Evolutionary conservation across 2,329 filamentous ascomycete genomes (phyloP), one percentile per base, ranked within the genome.

Genomic region (Fusarium sp.): DNA sequence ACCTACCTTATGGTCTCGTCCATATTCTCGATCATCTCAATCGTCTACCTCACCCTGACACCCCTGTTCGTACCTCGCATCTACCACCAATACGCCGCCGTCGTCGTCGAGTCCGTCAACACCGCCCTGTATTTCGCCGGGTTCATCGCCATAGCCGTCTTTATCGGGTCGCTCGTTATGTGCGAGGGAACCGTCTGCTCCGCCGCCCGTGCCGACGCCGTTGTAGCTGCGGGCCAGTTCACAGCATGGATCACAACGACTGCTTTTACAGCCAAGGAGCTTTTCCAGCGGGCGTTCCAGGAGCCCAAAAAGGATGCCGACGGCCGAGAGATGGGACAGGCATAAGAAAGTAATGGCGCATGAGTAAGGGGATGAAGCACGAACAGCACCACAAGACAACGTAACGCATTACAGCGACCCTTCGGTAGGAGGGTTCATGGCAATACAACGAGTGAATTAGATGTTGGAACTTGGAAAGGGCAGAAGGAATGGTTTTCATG

Each of bases 1-100:
- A 85, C 83, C 79, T 88, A 88, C 75, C 77, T 89, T 65, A 77
- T 89, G 71, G 85, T 87, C 72, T 80, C 80, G 25, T 83, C 86
- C 3, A 66, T 86, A 43, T 83, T 86, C 71, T 85, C 87, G 27
- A 74, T 89, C 37, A 23, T 88, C 53, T 88, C 87, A 10, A 75
- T 89, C 52, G 73, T 77, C 49, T 87, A 87, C 71, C 80, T 88
- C 20, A 85, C 87, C 71, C 49, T 85, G 37, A 75, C 81, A 11
- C 82, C 85, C 7, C 80, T 82, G 46, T 83, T 83, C 60, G 69
- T 78, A 15, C 80, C 83, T 2, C 77, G 78, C 41, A 79, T 79
- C 39, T 82, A 82, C 33, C 82, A 86, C 73, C 82, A 85, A 30
- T 84, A 82, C 66, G 80, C 78, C 13, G 78, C 82, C 41, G 73